Base-by-base conservation (phyloP, 345 rosid genomes). In the Acer negundo region DNA sequence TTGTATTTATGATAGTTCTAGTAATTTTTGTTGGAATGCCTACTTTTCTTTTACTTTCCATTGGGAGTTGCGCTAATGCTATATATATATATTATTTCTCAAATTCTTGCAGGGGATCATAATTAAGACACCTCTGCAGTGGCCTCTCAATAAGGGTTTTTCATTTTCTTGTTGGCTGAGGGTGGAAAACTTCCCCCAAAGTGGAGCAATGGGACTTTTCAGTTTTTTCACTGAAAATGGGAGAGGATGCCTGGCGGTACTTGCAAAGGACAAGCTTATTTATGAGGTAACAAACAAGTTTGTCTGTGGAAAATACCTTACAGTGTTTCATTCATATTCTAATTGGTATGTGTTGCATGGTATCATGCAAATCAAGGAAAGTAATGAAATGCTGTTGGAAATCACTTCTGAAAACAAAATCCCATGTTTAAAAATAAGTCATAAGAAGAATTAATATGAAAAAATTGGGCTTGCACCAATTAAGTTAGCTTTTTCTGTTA, bases 151-250 rank as follows among this genome's bases (percentile, higher is more conserved):
- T 75, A 93, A 90, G 84, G 98, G 99, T 58, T 93, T 95, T 82
- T 93, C 98, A 74, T 95, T 93, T 84, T 90, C 97, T 73, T 95
- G 99, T 77, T 95, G 99, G 99, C 91, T 95, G 77, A 89, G 99
- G 86, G 91, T 93, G 72, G 99, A 95, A 89, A 84, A 83, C 81
- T 93, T 92, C 81, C 96, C 90, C 20, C 83, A 86, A 73, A 87
- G 74, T 84, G 93, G 92, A 75, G 79, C 89, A 79, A 89, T 93
- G 95, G 91, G 93, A 64, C 92, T 95, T 83, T 95, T 95, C 85
- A 89, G 91, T 84, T 95, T 95, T 86, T 90, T 93, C 59, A 82
- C 92, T 67, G 96, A 90, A 82, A 92, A 86, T 88, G 97, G 98
- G 76, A 93, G 87, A 85, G 99, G 99, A 76, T 93, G 94, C 85